phyloP scores from a whole-genome alignment of 345 rosid species.

The Eucalyptus caleyi region DNA sequence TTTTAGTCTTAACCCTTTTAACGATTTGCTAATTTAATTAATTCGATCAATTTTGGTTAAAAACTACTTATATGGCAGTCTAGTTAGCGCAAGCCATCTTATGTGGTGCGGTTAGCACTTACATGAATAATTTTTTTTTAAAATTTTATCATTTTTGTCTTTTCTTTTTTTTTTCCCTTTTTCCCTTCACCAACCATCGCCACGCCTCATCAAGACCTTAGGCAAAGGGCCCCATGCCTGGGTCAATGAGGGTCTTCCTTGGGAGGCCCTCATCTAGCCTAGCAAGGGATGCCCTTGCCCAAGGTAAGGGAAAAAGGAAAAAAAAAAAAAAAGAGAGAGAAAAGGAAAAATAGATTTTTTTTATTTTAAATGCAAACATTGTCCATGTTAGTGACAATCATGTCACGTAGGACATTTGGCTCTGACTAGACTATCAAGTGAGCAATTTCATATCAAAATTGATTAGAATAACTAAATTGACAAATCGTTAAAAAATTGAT shows the following conservation, averaged over 20 bases:
- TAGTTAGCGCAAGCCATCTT: too few species aligned
- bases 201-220: not conserved
- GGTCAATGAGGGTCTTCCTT: not conserved
- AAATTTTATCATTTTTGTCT: too few species aligned
- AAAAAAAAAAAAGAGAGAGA: too few species aligned
- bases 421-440: accelerated
- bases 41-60: not conserved
- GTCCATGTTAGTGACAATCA: accelerated
- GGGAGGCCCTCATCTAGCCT: too few species aligned
- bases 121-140: too few species aligned
- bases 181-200: not conserved
- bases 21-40: too few species aligned
- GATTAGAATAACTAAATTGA: too few species aligned
- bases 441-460: not conserved
- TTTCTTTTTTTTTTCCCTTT: too few species aligned
- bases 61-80: accelerated
- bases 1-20: too few species aligned
- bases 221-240: accelerated
- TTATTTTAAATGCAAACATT: not conserved
- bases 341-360: too few species aligned
- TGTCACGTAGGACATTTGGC: not conserved
- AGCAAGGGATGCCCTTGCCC: too few species aligned
- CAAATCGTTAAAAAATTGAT: too few species aligned
- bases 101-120: accelerated
- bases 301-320: not conserved